Evolutionary conservation across 306 rosid genomes (phyloP).

Genomic region (Trifolium subterraneum): DNA sequence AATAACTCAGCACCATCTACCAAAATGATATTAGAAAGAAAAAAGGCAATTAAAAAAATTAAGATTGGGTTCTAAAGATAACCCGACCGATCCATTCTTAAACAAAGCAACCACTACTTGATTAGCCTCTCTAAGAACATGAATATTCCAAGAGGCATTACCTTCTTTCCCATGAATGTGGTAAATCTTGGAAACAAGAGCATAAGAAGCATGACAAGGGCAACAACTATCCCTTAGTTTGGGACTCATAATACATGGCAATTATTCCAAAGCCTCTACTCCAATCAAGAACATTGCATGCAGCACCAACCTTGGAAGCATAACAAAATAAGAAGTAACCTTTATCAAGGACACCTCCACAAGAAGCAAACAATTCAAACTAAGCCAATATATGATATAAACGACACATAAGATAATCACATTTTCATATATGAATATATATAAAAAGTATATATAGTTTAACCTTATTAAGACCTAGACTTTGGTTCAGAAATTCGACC

Average conservation of each 20-base stretch:
- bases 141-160: neutral
- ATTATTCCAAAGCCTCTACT: neutral
- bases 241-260: neutral
- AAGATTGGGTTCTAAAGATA: neutral
- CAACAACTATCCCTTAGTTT: neutral
- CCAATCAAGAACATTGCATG: neutral
- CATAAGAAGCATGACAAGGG: neutral
- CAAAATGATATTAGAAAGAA: too few relatives aligned
- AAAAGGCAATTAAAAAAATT: neutral
- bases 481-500: conserved; percentile 39
- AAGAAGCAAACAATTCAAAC: neutral
- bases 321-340: neutral
- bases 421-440: conserved; percentile 30
- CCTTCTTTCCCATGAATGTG: neutral
- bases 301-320: neutral
- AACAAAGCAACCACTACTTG: neutral
- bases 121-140: neutral
- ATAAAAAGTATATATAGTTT: conserved; percentile 17
- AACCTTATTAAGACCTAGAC: conserved; percentile 20
- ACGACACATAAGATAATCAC: conserved; percentile 13
- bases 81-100: neutral
- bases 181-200: neutral
- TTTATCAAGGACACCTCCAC: neutral
- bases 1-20: neutral
- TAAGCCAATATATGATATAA: neutral